Evolutionary conservation across 257 asterid genomes (phyloP).

Genomic region (Solanum medicagineum): DNA sequence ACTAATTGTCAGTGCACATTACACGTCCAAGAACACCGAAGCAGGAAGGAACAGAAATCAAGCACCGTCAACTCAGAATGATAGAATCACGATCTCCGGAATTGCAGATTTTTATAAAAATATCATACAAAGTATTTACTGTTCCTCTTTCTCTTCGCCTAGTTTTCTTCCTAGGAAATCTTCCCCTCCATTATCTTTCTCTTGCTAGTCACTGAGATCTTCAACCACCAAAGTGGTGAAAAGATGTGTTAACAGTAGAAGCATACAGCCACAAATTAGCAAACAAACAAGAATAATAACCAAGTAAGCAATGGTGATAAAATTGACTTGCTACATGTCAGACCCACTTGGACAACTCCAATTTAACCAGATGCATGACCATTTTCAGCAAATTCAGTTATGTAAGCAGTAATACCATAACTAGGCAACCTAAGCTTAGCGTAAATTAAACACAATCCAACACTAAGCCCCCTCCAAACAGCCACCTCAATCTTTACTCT

Average conservation of each 20-base stretch:
- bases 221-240: neutral
- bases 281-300: neutral
- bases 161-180: neutral
- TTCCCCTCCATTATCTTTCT: neutral
- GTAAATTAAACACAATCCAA: neutral
- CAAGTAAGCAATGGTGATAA: neutral
- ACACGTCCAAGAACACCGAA: neutral
- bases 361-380: neutral
- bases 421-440: neutral
- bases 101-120: neutral
- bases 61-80: neutral
- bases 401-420: neutral
- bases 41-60: neutral
- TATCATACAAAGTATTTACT: neutral
- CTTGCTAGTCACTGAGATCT: neutral
- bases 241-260: neutral
- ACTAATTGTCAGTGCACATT: neutral
- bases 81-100: neutral
- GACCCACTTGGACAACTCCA: neutral
- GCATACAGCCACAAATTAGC: neutral
- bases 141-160: neutral
- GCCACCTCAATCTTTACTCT: neutral
- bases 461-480: neutral
- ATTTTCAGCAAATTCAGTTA: neutral
- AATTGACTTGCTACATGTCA: neutral